Conservation (phyloP, 129 eudicot species). For the Lactuca saligna region DNA sequence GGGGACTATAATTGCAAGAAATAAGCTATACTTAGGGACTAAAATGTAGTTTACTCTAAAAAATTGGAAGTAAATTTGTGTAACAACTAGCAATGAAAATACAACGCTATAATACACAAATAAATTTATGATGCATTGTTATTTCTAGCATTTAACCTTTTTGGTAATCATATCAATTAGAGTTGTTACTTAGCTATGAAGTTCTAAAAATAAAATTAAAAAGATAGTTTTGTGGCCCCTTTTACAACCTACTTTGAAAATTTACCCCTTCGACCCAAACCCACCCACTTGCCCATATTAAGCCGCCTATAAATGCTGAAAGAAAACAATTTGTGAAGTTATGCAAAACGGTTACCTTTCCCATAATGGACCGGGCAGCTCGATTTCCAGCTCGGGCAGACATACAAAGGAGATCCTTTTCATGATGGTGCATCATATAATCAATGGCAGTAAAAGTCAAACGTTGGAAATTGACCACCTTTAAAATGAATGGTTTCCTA, state of each 20-base stretch:
- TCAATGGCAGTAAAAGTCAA: neutral
- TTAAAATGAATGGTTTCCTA: neutral
- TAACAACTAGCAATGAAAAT: neutral
- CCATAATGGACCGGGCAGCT: conserved; percentile 20
- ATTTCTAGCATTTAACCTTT: neutral
- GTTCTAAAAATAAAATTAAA: neutral
- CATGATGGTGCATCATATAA: conserved; percentile 13
- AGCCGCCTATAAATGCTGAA: neutral
- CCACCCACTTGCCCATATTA: no score
- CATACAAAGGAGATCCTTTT: conserved; percentile 13
- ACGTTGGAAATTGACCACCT: conserved; percentile 8
- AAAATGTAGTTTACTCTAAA: neutral
- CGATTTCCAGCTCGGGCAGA: conserved; percentile 25
- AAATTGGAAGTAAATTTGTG: neutral
- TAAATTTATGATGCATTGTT: neutral
- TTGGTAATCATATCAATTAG: neutral
- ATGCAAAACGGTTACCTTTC: conserved; percentile 21
- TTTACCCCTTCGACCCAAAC: no score
- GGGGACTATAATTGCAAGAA: neutral
- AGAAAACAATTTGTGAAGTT: neutral
- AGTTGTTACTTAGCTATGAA: no score
- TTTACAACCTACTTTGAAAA: no score
- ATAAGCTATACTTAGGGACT: neutral
- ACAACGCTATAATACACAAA: neutral
- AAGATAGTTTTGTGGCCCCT: neutral